Evolutionary conservation across 192 early-diverging fungal genomes (phyloP), one percentile per base, ranked within the genome.

Genomic region (Coemansia sp.): DNA sequence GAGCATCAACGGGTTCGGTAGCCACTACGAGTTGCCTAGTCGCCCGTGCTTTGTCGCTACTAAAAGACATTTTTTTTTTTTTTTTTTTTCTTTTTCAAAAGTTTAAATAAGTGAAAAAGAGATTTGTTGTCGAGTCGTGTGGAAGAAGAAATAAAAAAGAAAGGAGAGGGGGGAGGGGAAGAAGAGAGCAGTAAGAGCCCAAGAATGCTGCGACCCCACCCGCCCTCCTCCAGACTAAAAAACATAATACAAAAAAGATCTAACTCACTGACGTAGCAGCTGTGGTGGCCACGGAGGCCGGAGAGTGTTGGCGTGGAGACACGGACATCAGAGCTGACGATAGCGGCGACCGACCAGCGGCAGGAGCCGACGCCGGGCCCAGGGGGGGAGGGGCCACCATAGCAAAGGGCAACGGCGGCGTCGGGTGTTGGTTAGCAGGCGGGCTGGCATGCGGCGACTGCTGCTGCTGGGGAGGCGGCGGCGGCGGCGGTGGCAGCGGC

Each of bases 1-100:
- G 63, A 31, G 73, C 61, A 46, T 81, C 70, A 14, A 70, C 71
- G 3, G 73, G 48, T 18, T 65, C 59, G 31, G 43, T 39, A 56
- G 28, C 14, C n/a, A 21, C 13, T 16, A 37, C 56, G 31, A 57
- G 21, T 18, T 56, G 36, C n/a, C 39, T 45, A 20, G 37, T 13
- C 5, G 43, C 18, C 14, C 48, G 50, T 11, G 55, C 16, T 42
- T 69, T 59, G 18, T 45, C 43, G 18, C 18, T 45, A 21, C 20
- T 45, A 45, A 9, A 45, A 20, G 43, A 20, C 43, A 45, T 45
- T 42, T 31, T 31, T 31, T 31, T n/a, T n/a, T n/a, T n/a, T n/a
- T n/a, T n/a, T n/a, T n/a, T n/a, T n/a, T n/a, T n/a, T n/a, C n/a
- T n/a, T n/a, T n/a, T n/a, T n/a, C n/a, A n/a, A n/a, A n/a, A n/a